Conservation (phyloP, 2,329 filamentous ascomycete species). For the Bisporella sp. region DNA sequence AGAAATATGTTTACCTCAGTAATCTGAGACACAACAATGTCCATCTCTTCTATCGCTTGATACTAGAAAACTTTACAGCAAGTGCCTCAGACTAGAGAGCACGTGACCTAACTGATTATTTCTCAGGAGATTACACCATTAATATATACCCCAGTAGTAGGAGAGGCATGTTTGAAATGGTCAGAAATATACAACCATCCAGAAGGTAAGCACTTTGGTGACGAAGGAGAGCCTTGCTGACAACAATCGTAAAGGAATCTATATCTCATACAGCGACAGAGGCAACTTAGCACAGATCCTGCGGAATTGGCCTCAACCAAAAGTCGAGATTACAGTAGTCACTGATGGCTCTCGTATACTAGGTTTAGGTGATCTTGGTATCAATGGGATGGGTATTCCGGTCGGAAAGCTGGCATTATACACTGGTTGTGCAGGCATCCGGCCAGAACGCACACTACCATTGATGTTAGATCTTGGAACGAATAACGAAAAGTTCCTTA, state of each 20-base stretch:
- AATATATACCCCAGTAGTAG: slow-evolving; percentile 57
- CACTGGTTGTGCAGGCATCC: slow-evolving; percentile 79
- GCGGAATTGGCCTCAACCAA: slow-evolving; percentile 61
- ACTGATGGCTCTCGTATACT: slow-evolving; percentile 59
- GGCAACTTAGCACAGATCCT: slow-evolving; percentile 60
- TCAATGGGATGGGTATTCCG: slow-evolving; percentile 77
- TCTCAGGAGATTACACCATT: slow-evolving; percentile 39
- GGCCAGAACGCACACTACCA: slow-evolving; percentile 70
- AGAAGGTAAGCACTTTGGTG: slow-evolving; percentile 38
- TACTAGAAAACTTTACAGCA: slow-evolving; percentile 22
- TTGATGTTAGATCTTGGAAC: slow-evolving; percentile 83
- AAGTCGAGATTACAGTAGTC: slow-evolving; percentile 51
- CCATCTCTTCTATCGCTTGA: slow-evolving; percentile 25
- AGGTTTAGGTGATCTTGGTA: slow-evolving; percentile 78
- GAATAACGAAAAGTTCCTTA: slow-evolving; percentile 65
- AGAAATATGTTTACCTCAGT: slow-evolving; percentile 26
- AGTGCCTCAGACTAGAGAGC: background rate
- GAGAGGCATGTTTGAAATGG: slow-evolving; percentile 68
- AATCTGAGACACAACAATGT: slow-evolving; percentile 23
- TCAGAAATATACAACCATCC: slow-evolving; percentile 68
- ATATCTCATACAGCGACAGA: slow-evolving; percentile 62
- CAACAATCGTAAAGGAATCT: slow-evolving; percentile 40
- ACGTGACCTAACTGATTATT: slow-evolving; percentile 6
- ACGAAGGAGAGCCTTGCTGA: background rate
- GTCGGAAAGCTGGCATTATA: slow-evolving; percentile 77